Percentiles rank a stretch among this genome's conserved stretches.
phyloP scores from a whole-genome alignment of 768 basidiomycete species.

The Crepidotus variabilis region DNA sequence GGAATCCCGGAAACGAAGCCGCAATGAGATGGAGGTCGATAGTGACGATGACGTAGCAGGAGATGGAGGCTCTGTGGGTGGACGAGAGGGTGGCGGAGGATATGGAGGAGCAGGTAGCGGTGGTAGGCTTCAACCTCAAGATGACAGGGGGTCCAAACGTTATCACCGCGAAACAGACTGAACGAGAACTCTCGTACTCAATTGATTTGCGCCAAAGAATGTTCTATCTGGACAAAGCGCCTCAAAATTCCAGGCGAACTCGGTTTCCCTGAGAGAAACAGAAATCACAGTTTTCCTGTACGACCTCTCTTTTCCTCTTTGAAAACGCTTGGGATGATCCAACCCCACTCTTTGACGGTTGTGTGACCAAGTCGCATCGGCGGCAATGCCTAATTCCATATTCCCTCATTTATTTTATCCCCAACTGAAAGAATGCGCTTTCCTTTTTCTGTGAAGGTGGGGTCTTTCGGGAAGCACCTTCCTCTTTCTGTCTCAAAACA shows the following conservation, averaged over 20 bases:
- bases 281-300: too few relatives aligned
- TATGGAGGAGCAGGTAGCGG: constrained; percentile 11
- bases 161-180: constrained; percentile 40
- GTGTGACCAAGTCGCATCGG: too few relatives aligned
- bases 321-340: too few relatives aligned
- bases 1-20: constrained; percentile 51
- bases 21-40: constrained; percentile 64
- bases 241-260: neutral
- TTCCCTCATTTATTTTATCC: too few relatives aligned
- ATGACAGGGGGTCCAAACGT: constrained; percentile 55
- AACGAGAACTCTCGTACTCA: neutral
- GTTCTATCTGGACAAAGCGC: neutral
- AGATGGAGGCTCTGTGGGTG: constrained; percentile 26
- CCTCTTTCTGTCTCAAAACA: constrained; percentile 3
- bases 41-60: constrained; percentile 38
- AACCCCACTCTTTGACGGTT: too few relatives aligned
- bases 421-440: too few relatives aligned
- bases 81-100: constrained; percentile 20
- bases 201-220: neutral
- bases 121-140: constrained; percentile 31
- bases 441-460: too few relatives aligned
- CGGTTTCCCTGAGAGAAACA: neutral
- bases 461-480: neutral
- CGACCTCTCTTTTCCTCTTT: too few relatives aligned
- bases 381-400: too few relatives aligned